Conservation (phyloP, 306 rosid genomes). For the Rubus idaeus region DNA sequence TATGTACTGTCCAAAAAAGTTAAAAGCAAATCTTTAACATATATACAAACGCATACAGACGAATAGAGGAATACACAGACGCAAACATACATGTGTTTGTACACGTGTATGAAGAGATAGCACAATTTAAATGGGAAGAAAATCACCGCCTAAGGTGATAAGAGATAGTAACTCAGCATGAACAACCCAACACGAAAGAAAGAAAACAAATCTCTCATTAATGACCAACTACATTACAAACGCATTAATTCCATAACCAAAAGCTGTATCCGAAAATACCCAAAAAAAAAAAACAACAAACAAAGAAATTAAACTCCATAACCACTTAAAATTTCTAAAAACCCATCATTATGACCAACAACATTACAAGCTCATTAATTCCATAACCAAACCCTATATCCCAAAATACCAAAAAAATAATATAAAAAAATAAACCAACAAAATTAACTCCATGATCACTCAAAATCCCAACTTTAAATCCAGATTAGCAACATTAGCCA, state of each 20-base stretch:
- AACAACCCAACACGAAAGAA: background rate
- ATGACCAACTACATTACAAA: background rate
- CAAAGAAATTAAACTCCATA: too few relatives aligned
- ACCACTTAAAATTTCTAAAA: too few relatives aligned
- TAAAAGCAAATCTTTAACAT: background rate
- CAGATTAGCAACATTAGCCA: too few relatives aligned
- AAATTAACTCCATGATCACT: background rate
- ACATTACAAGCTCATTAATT: background rate
- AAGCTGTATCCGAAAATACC: conserved; percentile 4
- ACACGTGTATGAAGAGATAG: background rate
- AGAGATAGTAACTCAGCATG: background rate
- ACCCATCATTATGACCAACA: background rate
- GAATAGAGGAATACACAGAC: background rate
- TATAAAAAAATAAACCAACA: background rate
- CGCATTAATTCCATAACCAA: conserved; percentile 1
- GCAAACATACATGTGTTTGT: background rate
- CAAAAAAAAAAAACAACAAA: background rate
- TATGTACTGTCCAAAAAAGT: background rate
- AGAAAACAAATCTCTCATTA: background rate
- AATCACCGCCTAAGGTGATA: background rate
- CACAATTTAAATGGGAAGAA: background rate
- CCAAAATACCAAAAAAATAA: too few relatives aligned
- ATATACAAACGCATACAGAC: background rate
- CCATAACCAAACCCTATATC: background rate
- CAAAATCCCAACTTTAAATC: background rate